Evolutionary conservation across 2,329 filamentous ascomycete species (phyloP).

Genomic region (Ascochyta lentis): DNA sequence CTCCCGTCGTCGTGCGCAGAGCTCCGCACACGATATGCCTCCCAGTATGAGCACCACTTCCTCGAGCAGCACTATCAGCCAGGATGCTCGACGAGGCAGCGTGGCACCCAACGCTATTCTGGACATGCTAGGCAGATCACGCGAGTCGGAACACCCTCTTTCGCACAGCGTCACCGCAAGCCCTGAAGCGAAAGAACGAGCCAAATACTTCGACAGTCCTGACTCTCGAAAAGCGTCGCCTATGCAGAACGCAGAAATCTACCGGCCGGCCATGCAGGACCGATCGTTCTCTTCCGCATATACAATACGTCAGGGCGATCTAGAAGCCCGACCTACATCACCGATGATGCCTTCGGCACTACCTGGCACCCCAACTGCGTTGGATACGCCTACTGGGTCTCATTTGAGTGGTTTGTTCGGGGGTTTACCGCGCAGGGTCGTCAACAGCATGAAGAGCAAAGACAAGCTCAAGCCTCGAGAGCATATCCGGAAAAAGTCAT

Average conservation of each 20-base stretch:
- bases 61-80: constrained; percentile 62
- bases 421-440: constrained; percentile 53
- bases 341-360: constrained; percentile 52
- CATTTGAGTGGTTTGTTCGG: constrained; percentile 55
- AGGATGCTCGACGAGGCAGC: constrained; percentile 63
- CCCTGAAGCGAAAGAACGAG: constrained; percentile 59
- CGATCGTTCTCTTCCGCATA: constrained; percentile 54
- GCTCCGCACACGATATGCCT: constrained; percentile 61
- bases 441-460: constrained; percentile 54
- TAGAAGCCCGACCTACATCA: constrained; percentile 40
- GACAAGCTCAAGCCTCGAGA: constrained; percentile 53
- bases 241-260: constrained; percentile 37
- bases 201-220: constrained; percentile 45
- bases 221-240: constrained; percentile 52
- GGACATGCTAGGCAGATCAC: constrained; percentile 57
- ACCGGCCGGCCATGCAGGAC: constrained; percentile 43
- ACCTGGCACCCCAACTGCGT: constrained; percentile 52
- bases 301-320: constrained; percentile 54
- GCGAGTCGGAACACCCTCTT: constrained; percentile 71
- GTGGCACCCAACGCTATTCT: constrained; percentile 66
- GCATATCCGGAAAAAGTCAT: constrained; percentile 63
- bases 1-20: constrained; percentile 63
- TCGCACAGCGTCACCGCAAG: constrained; percentile 76
- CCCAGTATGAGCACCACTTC: constrained; percentile 61
- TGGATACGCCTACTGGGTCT: constrained; percentile 53